phyloP scores from a whole-genome alignment of 1,284 basidiomycete genomes.

The Hypsizygus ulmarius region DNA sequence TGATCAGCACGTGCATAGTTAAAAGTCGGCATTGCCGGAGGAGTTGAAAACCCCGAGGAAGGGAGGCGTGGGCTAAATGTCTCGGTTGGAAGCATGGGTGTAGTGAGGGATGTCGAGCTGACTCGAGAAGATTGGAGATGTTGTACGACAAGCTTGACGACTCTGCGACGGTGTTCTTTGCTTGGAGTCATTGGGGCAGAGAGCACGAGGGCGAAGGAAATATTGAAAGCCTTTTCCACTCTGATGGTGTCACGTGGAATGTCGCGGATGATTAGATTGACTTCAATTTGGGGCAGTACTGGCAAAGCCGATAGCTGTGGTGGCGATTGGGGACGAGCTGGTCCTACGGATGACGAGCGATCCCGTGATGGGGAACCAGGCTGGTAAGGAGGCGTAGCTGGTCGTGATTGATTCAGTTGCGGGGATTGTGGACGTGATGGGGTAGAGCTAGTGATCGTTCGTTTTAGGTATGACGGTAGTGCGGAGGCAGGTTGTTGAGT shows the following conservation, averaged over 20 bases:
- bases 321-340: conserved; percentile 51
- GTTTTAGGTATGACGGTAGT: conserved; percentile 69
- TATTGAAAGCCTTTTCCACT: conserved; percentile 56
- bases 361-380: conserved; percentile 57
- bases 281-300: conserved; percentile 44
- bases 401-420: conserved; percentile 47
- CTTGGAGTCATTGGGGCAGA: conserved; percentile 39
- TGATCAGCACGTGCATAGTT: conserved; percentile 50
- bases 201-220: conserved; percentile 50
- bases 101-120: conserved; percentile 17
- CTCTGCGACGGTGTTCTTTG: conserved; percentile 34
- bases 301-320: conserved; percentile 21
- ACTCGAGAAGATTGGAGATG: conserved; percentile 48
- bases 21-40: conserved; percentile 44
- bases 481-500: conserved; percentile 59
- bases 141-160: conserved; percentile 59
- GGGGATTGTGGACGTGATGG: conserved; percentile 56
- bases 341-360: conserved; percentile 36
- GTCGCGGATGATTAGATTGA: conserved; percentile 55
- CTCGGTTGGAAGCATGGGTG: conserved; percentile 27
- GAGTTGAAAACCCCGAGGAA: conserved; percentile 49
- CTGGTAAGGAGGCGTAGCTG: conserved; percentile 42
- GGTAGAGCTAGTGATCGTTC: conserved; percentile 36
- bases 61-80: conserved; percentile 41
- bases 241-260: conserved; percentile 44